Conservation (phyloP, 768 basidiomycete species). For the Trichaptum fuscoviolaceum region DNA sequence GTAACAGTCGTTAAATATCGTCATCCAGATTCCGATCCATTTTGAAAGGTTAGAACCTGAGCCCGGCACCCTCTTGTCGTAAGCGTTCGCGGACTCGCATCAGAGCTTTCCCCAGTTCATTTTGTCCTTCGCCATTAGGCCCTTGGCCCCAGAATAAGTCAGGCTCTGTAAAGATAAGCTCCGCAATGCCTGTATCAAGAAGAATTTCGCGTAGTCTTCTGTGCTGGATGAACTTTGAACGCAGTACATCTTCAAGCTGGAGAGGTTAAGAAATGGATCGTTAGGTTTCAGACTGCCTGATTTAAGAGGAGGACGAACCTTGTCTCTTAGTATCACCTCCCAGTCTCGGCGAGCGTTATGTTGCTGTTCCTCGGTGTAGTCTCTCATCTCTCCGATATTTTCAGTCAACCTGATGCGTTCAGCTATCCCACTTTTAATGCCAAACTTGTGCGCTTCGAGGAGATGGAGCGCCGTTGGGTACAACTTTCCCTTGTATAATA, state of each 20-base stretch:
- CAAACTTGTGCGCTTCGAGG: conserved; percentile 72
- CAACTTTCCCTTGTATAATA: conserved; percentile 46
- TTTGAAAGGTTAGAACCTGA: neutral
- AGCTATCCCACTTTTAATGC: conserved; percentile 44
- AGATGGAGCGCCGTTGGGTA: conserved; percentile 74
- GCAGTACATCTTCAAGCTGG: conserved; percentile 67
- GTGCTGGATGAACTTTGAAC: conserved; percentile 70
- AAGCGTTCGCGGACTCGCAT: conserved; percentile 49
- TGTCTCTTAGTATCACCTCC: conserved; percentile 43
- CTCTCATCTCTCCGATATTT: conserved; percentile 34
- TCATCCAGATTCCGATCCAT: neutral
- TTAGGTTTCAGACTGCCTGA: neutral
- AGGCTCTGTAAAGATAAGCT: conserved; percentile 48
- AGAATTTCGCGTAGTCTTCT: conserved; percentile 48
- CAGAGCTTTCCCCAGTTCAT: conserved; percentile 61
- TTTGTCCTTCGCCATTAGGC: conserved; percentile 41
- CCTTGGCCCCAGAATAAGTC: conserved; percentile 72
- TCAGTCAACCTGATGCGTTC: conserved; percentile 46
- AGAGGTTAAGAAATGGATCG: neutral
- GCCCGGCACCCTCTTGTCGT: conserved; percentile 21
- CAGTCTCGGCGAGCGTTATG: conserved; percentile 50
- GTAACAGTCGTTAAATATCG: neutral
- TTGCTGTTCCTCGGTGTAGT: conserved; percentile 23
- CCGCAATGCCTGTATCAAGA: conserved; percentile 44
- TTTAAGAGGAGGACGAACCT: conserved; percentile 32